Percentiles rank a stretch among this genome's conserved stretches.
phyloP scores from a whole-genome alignment of 306 rosid species.

The Vicia sativa region DNA sequence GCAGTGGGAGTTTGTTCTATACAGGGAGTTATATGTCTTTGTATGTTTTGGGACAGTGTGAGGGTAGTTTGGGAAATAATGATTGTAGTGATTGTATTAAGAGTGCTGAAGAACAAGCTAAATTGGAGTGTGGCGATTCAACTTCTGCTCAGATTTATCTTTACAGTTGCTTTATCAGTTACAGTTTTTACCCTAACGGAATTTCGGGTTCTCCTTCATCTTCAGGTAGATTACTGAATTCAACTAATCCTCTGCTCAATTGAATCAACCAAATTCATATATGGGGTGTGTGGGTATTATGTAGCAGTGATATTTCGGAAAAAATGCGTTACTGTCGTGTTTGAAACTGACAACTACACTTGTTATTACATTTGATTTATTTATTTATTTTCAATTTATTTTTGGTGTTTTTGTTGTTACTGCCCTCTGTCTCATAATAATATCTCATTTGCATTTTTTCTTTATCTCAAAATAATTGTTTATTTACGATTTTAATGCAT shows the following conservation, averaged over 20 bases:
- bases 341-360: no score
- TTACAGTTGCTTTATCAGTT: constrained; percentile 72
- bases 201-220: constrained; percentile 57
- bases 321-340: no score
- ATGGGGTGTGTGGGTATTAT: no score
- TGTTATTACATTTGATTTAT: no score
- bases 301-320: no score
- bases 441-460: no score
- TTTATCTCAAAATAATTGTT: no score
- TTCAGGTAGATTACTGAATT: constrained; percentile 44
- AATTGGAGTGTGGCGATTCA: constrained; percentile 54
- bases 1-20: constrained; percentile 62
- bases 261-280: not conserved
- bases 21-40: constrained; percentile 68
- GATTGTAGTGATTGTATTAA: constrained; percentile 75
- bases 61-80: constrained; percentile 61
- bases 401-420: no score
- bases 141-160: constrained; percentile 80
- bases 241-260: not conserved
- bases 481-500: no score
- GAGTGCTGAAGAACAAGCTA: constrained; percentile 60
- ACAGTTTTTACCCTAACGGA: constrained; percentile 77
- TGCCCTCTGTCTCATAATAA: no score
- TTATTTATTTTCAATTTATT: no score
- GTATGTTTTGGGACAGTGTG: constrained; percentile 89